Base-by-base conservation (phyloP, 2,329 filamentous ascomycete species). In the Aspergillus clavatus region DNA sequence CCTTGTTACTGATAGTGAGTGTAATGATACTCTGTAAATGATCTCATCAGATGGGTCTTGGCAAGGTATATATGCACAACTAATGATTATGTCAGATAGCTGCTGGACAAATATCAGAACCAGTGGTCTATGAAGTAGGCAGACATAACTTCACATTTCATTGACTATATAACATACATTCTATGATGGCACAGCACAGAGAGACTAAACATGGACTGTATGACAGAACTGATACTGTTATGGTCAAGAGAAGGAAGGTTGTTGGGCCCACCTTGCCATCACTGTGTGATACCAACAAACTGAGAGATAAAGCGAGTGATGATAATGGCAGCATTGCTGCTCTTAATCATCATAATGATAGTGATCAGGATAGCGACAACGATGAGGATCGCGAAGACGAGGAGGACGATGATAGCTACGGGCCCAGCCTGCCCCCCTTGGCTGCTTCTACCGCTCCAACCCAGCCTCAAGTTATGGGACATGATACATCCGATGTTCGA, bases 231-330 rank as follows among this genome's bases (percentile, higher is more conserved):
- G n/a, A n/a, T n/a, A n/a, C n/a, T n/a, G n/a, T n/a, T 24, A 24
- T 24, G 23, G 23, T 24, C 23, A 24, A 24, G 23, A 24, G 23
- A 8, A 24, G 29, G 29, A 72, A 73, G 54, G 68, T 79, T 11
- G 64, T 76, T 44, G 79, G 80, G 18, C 80, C 80, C 40, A 72
- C 77, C n/a, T 68, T 75, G 43, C 78, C 79, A 38, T 76, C 75
- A 36, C 63, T 75, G 40, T 58, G 72, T n/a, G 50, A 60, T 42
- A 55, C 64, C 10, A 26, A 58, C 3, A 52, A 59, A 16, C 40
- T 54, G 6, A 24, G 40, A 22, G 27, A 14, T 46, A 50, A 22
- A 26, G 12, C 14, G 5, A 4, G 23, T 7, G 23, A 16, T 39
- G 18, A 31, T 12, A 31, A 11, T 14, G 16, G n/a, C n/a, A 6